Base-by-base conservation (phyloP, 2,329 filamentous ascomycete genomes). In the Hypoxylon sp. region DNA sequence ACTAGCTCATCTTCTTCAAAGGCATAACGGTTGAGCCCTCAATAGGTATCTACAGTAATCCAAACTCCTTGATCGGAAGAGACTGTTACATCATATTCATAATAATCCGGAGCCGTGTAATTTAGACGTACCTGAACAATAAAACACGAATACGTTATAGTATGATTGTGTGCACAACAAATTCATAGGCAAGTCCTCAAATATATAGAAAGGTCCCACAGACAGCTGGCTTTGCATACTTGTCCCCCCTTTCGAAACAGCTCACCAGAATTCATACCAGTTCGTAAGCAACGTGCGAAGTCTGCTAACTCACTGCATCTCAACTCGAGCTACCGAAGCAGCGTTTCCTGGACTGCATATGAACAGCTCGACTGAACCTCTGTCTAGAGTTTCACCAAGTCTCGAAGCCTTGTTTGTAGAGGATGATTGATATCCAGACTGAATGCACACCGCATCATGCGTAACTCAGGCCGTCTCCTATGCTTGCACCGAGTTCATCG, bases 191-290 rank as follows among this genome's bases (percentile, higher is more conserved):
- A 48, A 56, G 21, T 36, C 43, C 21, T 45, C 25, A 34, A 61
- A 45, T 59, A 19, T 50, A 55, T 36, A 66, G 21, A 52, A 23
- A 45, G 36, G 68, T 71, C 61, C 53, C 65, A 74, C 69, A 70
- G 60, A 72, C 66, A 72, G 17, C 46, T 73, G 66, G 68, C 62
- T 58, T 56, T 73, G 66, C 67, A 68, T 63, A 52, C 43, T 60
- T 68, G 70, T 75, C 63, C 64, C 55, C 66, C 72, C 51, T 65
- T 60, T 63, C 60, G 53, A 69, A 69, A 68, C 55, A 68, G n/a
- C 43, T 34, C 60, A 43, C 52, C 59, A 43, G 49, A 45, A 49
- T 56, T 57, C 45, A 52, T 59, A 67, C 51, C 52, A 63, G 50
- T 38, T 43, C 17, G 53, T 60, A 43, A 59, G 55, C 41, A 63